phyloP scores from a whole-genome alignment of 176 grass and related monocot species.

The Oryza punctata region DNA sequence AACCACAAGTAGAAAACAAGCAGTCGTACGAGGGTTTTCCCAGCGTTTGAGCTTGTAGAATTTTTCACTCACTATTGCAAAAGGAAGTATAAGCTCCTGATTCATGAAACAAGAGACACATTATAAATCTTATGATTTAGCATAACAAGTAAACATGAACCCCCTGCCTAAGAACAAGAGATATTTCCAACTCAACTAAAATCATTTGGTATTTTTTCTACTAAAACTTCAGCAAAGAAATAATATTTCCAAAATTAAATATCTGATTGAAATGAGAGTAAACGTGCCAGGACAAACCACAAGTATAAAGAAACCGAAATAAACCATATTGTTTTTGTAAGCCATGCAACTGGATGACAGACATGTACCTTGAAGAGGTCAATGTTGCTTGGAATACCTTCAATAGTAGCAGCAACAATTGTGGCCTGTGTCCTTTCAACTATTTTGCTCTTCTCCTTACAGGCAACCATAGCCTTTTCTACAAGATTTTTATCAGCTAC shows the following conservation, averaged over 20 bases:
- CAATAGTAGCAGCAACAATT: slow-evolving; percentile 89
- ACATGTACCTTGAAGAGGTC: slow-evolving; percentile 93
- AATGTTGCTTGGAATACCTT: slow-evolving; percentile 99
- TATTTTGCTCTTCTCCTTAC: slow-evolving; percentile 81
- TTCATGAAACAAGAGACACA: slow-evolving; percentile 27
- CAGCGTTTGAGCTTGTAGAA: slow-evolving; percentile 80
- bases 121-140: slow-evolving; percentile 22
- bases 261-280: slow-evolving; percentile 16
- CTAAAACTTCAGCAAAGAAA: neutral
- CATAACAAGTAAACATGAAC: slow-evolving; percentile 11
- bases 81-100: slow-evolving; percentile 95
- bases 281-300: neutral
- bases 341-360: slow-evolving; percentile 27
- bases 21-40: slow-evolving; percentile 74
- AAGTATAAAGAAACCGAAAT: neutral
- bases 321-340: slow-evolving; percentile 10
- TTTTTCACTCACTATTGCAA: slow-evolving; percentile 70
- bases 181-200: neutral
- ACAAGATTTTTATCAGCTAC: slow-evolving; percentile 84
- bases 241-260: neutral
- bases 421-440: slow-evolving; percentile 84
- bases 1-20: slow-evolving; percentile 74
- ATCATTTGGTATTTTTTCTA: neutral
- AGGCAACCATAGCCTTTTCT: slow-evolving; percentile 67
- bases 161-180: neutral